Evolutionary conservation across 768 basidiomycete species (phyloP), one percentile per base, ranked within the genome.

Genomic region (Lactarius pseudohatsudake): DNA sequence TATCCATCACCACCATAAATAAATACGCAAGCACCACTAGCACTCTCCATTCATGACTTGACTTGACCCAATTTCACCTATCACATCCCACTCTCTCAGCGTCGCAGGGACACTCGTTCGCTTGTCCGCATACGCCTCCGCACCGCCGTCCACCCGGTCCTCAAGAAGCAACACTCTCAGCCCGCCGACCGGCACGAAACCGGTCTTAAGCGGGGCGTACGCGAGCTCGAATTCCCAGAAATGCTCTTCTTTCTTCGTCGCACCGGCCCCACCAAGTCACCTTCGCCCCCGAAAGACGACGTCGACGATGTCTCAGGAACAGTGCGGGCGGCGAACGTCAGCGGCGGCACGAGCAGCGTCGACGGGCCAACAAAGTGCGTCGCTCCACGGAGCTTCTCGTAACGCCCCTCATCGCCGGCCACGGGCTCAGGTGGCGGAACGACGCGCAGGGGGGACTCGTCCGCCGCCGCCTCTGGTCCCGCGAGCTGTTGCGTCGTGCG

Each of bases 51-150:
- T 66, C 64, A 66, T 15, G 68, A 64, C 47, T 57, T 15, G 68
- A 64, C 47, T 57, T 57, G 34, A 91, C 84, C 89, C 88, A 90
- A 90, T 75, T 75, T 93, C 92, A 11, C 81, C 85, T 54, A 93
- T 76, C 8, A 88, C 80, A 67, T 87, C 87, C 81, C 89, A 87
- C 76, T 91, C 90, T 72, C 85, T 88, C 73, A 92, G 74, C 36
- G 78, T 81, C 62, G 79, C 79, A n/a, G 59, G 64, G 65, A 72
- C 36, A 69, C 55, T 26, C 72, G 60, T 13, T 70, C 68, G 32
- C 65, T 69, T 38, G 73, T 72, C 41, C 64, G 53, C 63, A 8
- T 40, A 72, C 8, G 53, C 68, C n/a, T 74, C 73, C 22, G 64
- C 70, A 13, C 72, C 78, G 18, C 81, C 79, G 26, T 79, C 72